These are phyloP conservation scores for Amaranthus hypochondriacus DNA, from an alignment of 148 eudicot genomes.

Conservation along the genomic window DNA sequence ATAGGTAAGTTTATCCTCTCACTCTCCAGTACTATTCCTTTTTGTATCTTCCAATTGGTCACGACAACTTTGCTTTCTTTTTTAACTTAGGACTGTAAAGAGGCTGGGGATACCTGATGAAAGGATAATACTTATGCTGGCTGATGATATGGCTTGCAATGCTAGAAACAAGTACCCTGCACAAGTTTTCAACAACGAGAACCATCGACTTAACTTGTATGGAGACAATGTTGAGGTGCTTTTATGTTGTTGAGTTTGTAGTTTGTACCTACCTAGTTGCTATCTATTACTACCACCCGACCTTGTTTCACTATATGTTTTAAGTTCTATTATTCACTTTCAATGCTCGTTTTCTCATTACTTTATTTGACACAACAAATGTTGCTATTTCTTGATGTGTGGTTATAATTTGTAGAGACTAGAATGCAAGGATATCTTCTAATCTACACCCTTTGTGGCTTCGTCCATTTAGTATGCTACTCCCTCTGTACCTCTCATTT, in stretches of 20 bases:
- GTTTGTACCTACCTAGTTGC: background rate
- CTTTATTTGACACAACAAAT: background rate
- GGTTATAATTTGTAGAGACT: too few species aligned
- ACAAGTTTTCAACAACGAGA: conserved; percentile 97
- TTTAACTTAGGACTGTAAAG: conserved; percentile 71
- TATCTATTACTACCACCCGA: background rate
- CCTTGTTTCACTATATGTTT: background rate
- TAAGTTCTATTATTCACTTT: background rate
- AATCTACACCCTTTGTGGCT: too few species aligned
- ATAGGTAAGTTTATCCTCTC: conserved; percentile 47
- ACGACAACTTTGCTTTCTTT: background rate
- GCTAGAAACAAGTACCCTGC: conserved; percentile 95
- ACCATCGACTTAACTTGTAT: conserved; percentile 87
- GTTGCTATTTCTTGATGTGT: background rate
- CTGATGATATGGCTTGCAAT: conserved; percentile 99
- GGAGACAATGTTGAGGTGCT: conserved; percentile 95
- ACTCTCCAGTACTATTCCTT: background rate
- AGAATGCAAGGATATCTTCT: background rate
- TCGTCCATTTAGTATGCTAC: too few species aligned
- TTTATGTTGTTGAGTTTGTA: conserved; percentile 8
- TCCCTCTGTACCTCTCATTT: too few species aligned
- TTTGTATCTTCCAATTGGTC: conserved; percentile 4
- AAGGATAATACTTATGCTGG: conserved; percentile 93
- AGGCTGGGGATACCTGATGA: conserved; percentile 97
- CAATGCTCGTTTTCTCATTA: background rate